These are phyloP conservation scores for Trypanosoma lewisi DNA, from an alignment of 208 protist genomes.

Conservation along the genomic window DNA sequence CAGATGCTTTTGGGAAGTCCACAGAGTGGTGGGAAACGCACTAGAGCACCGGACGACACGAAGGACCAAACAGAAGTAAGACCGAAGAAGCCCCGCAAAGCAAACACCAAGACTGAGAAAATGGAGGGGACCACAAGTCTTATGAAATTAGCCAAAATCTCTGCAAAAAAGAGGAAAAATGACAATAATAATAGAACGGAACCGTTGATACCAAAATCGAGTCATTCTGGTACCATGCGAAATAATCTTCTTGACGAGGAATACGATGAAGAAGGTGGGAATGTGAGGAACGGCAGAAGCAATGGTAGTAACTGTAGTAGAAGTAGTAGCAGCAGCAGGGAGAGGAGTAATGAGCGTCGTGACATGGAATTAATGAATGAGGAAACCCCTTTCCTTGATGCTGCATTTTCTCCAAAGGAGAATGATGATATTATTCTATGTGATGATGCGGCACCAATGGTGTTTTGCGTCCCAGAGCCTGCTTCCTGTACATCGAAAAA, in stretches of 20 bases:
- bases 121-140: slow-evolving; percentile 47
- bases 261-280: slow-evolving; percentile 3
- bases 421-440: slow-evolving; percentile 84
- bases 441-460: slow-evolving; percentile 69
- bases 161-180: slow-evolving; percentile 29
- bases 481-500: slow-evolving; percentile 10
- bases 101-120: slow-evolving; percentile 27
- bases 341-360: background rate
- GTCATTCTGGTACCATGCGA: background rate
- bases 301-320: background rate
- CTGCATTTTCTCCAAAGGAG: slow-evolving; percentile 30
- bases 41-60: background rate
- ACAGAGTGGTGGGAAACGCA: slow-evolving; percentile 26
- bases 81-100: slow-evolving; percentile 16
- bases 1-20: slow-evolving; percentile 42
- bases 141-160: slow-evolving; percentile 69
- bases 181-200: too few relatives aligned
- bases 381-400: slow-evolving; percentile 34
- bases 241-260: slow-evolving; percentile 29
- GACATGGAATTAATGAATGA: slow-evolving; percentile 27
- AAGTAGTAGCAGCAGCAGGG: background rate
- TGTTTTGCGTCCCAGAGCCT: slow-evolving; percentile 41
- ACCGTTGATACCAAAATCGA: too few relatives aligned
- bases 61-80: slow-evolving; percentile 7
- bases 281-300: too few relatives aligned